Evolutionary conservation across 352 stramenopile genomes (phyloP).

Genomic region (Plasmopara muralis): DNA sequence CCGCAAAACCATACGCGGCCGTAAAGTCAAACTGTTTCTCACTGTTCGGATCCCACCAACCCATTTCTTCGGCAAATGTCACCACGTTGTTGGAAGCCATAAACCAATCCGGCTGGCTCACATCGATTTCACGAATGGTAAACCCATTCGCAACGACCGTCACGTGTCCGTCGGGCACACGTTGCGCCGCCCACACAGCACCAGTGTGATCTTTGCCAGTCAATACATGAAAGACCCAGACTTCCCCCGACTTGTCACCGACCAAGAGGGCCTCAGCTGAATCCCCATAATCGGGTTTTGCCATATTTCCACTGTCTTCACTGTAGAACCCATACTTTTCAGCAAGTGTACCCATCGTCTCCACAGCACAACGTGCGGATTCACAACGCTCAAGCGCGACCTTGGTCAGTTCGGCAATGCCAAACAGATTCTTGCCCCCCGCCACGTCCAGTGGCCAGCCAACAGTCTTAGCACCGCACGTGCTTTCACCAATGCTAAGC

Average conservation of each 20-base stretch:
- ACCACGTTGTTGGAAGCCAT: slow-evolving; percentile 86
- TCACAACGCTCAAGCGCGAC: slow-evolving; percentile 87
- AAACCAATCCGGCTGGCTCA: slow-evolving; percentile 74
- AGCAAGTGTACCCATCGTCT: slow-evolving; percentile 90
- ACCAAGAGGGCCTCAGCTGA: slow-evolving; percentile 85
- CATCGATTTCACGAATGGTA: slow-evolving; percentile 85
- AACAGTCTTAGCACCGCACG: slow-evolving; percentile 82
- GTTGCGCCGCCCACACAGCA: slow-evolving; percentile 91
- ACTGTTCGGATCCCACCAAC: slow-evolving; percentile 65
- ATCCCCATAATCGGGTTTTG: slow-evolving; percentile 49
- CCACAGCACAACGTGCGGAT: slow-evolving; percentile 69
- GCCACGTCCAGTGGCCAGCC: slow-evolving; percentile 53
- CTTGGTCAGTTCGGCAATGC: slow-evolving; percentile 86
- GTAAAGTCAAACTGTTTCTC: slow-evolving; percentile 66
- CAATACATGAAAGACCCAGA: slow-evolving; percentile 94
- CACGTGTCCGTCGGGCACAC: slow-evolving; percentile 86
- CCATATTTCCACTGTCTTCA: slow-evolving; percentile 71
- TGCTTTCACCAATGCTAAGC: slow-evolving; percentile 92
- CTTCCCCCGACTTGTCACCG: slow-evolving; percentile 79
- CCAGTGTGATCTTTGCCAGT: slow-evolving; percentile 79
- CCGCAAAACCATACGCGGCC: slow-evolving; percentile 53
- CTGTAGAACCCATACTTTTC: slow-evolving; percentile 92
- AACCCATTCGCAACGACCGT: slow-evolving; percentile 91
- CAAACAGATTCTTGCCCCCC: slow-evolving; percentile 84
- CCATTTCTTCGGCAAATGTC: slow-evolving; percentile 73